Percentiles rank a stretch among this genome's conserved stretches.
These are phyloP conservation scores for Hypoxylon lenormandii DNA, from an alignment of 495 filamentous ascomycete genomes.

Conservation along the genomic window DNA sequence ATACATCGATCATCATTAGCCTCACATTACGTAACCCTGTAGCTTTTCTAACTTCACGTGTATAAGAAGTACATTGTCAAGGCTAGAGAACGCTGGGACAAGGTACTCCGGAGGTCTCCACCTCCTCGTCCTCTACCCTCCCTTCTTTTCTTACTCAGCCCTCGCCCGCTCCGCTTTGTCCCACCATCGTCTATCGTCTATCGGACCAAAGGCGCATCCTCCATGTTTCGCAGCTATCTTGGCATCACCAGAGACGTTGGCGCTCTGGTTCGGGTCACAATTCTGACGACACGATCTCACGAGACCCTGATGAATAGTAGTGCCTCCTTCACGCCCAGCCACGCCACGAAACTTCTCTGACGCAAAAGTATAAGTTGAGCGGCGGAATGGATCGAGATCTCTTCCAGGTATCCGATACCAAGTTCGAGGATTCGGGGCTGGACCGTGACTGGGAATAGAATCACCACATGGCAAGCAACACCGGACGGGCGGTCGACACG, in stretches of 20 bases:
- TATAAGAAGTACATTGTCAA: neutral
- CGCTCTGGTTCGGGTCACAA: constrained; percentile 31
- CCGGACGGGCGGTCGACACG: constrained; percentile 25
- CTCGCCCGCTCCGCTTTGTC: constrained; percentile 34
- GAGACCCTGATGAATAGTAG: neutral
- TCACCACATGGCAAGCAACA: constrained; percentile 19
- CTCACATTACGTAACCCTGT: constrained; percentile 38
- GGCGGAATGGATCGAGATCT: constrained; percentile 33
- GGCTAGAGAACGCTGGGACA: constrained; percentile 2
- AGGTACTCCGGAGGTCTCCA: constrained; percentile 17
- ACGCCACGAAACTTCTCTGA: constrained; percentile 1
- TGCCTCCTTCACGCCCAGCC: neutral
- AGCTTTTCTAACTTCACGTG: constrained; percentile 4
- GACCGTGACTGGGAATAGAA: constrained; percentile 16
- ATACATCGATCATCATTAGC: constrained; percentile 26
- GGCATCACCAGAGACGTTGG: constrained; percentile 25
- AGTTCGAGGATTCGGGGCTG: constrained; percentile 30
- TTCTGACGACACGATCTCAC: constrained; percentile 33
- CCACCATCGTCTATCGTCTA: constrained; percentile 16
- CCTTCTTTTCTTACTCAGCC: constrained; percentile 37
- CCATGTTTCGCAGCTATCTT: constrained; percentile 6
- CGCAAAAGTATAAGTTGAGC: neutral
- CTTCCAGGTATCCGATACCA: constrained; percentile 26
- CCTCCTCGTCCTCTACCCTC: constrained; percentile 1
- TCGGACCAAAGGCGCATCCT: constrained; percentile 38